Conservation (phyloP, 208 protist genomes). For the Crithidia expoeki region DNA sequence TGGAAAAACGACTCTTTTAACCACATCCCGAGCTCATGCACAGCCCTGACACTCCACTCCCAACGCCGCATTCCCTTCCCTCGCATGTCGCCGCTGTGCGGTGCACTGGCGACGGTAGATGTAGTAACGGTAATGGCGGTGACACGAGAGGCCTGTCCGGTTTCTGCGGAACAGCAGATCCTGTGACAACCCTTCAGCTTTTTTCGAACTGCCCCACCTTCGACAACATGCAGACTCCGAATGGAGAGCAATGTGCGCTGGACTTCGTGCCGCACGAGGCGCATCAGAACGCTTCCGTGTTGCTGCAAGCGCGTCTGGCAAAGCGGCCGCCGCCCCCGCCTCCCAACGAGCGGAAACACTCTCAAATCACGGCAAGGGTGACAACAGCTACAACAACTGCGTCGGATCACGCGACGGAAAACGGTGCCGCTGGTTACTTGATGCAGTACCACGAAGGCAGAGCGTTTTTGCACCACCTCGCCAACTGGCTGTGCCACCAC, state of each 20-base stretch:
- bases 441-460: neutral
- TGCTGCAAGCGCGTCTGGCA: constrained; percentile 29
- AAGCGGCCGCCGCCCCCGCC: constrained; percentile 12
- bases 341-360: neutral
- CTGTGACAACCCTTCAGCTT: constrained; percentile 2
- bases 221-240: constrained; percentile 24
- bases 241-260: constrained; percentile 19
- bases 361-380: too few relatives aligned
- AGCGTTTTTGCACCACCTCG: constrained; percentile 22
- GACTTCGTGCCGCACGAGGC: constrained; percentile 22
- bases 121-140: neutral
- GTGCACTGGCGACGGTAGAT: neutral
- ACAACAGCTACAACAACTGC: too few relatives aligned
- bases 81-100: neutral
- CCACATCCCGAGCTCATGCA: neutral
- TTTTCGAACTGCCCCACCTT: constrained; percentile 2
- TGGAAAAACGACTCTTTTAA: neutral
- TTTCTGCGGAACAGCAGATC: neutral
- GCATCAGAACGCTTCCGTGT: constrained; percentile 12
- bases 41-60: neutral
- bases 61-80: neutral
- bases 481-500: constrained; percentile 49
- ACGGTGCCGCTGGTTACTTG: neutral
- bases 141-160: neutral
- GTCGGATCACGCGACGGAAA: neutral